A percentile compares a stretch with the other conserved stretches of the same genome.
These are phyloP conservation scores for Beauveria sp. DNA, from an alignment of 2,329 filamentous ascomycete genomes.

Conservation along the genomic window DNA sequence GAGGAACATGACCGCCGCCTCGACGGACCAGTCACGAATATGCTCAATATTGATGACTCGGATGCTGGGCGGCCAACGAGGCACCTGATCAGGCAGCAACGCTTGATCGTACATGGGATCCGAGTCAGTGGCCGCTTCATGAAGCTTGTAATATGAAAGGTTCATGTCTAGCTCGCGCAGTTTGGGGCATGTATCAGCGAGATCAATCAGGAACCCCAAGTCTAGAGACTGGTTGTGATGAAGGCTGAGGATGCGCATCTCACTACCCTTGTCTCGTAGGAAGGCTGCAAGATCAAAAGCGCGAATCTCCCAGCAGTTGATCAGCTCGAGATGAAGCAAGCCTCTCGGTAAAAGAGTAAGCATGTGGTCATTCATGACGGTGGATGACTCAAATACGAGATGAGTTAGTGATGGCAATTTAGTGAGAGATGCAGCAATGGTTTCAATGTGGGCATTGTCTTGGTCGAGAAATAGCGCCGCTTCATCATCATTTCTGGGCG, in stretches of 20 bases:
- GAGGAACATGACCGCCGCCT: slow-evolving; percentile 69
- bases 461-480: slow-evolving; percentile 28
- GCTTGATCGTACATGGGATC: slow-evolving; percentile 68
- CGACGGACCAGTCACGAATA: slow-evolving; percentile 64
- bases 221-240: slow-evolving; percentile 75
- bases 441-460: slow-evolving; percentile 35
- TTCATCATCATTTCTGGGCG: slow-evolving; percentile 22
- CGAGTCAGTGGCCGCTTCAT: slow-evolving; percentile 60
- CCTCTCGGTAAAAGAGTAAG: slow-evolving; percentile 60
- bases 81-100: slow-evolving; percentile 56
- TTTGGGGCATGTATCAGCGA: slow-evolving; percentile 61
- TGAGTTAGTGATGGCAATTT: slow-evolving; percentile 56
- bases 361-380: slow-evolving; percentile 59
- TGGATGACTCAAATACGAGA: slow-evolving; percentile 68
- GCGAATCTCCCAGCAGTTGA: slow-evolving; percentile 70
- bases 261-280: slow-evolving; percentile 57
- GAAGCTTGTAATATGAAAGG: slow-evolving; percentile 66
- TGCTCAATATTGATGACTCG: slow-evolving; percentile 67
- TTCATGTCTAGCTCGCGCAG: slow-evolving; percentile 69
- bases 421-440: slow-evolving; percentile 26
- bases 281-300: slow-evolving; percentile 60
- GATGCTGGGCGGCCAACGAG: slow-evolving; percentile 70
- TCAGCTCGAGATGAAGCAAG: slow-evolving; percentile 62
- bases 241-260: slow-evolving; percentile 61
- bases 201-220: slow-evolving; percentile 61